Conservation (phyloP, 305 asterid genomes). For the Solanum aculeatissimum region DNA sequence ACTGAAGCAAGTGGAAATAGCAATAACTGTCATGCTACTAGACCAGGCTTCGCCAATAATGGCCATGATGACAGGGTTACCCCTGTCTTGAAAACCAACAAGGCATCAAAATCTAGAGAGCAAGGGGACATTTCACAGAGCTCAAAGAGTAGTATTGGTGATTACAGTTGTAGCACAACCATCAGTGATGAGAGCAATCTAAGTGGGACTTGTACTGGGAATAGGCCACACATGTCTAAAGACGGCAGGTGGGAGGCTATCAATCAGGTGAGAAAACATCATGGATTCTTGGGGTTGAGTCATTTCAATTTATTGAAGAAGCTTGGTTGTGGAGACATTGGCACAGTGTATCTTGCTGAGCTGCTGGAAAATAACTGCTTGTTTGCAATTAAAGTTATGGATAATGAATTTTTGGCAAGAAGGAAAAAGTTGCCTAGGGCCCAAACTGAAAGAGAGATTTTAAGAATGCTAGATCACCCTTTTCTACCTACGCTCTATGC, state of each 20-base stretch:
- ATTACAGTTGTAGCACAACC: slow-evolving; percentile 73
- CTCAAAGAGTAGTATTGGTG: slow-evolving; percentile 82
- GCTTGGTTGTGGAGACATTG: slow-evolving; percentile 92
- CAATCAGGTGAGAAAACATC: slow-evolving; percentile 35
- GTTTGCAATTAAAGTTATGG: slow-evolving; percentile 91
- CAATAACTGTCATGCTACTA: slow-evolving; percentile 14
- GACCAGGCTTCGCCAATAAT: slow-evolving; percentile 9
- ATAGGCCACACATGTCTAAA: slow-evolving; percentile 87
- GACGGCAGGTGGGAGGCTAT: slow-evolving; percentile 73
- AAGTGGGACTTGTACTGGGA: slow-evolving; percentile 44
- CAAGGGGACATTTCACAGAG: slow-evolving; percentile 72
- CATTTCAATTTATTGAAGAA: slow-evolving; percentile 79
- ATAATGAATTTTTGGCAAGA: slow-evolving; percentile 65
- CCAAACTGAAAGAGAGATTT: slow-evolving; percentile 86
- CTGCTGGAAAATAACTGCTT: slow-evolving; percentile 57
- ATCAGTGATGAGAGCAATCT: slow-evolving; percentile 73
- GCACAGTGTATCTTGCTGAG: slow-evolving; percentile 86
- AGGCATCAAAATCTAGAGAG: slow-evolving; percentile 30
- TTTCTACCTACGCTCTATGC: slow-evolving; percentile 89
- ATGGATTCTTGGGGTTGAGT: slow-evolving; percentile 55
- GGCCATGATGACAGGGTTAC: slow-evolving; percentile 18
- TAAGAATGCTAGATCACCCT: slow-evolving; percentile 85
- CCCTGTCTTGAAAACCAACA: slow-evolving; percentile 16
- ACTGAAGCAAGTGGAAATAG: slow-evolving; percentile 9
- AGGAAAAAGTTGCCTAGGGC: slow-evolving; percentile 83